phyloP scores from a whole-genome alignment of 2,329 filamentous ascomycete genomes.

The Aspergillus alliaceus region DNA sequence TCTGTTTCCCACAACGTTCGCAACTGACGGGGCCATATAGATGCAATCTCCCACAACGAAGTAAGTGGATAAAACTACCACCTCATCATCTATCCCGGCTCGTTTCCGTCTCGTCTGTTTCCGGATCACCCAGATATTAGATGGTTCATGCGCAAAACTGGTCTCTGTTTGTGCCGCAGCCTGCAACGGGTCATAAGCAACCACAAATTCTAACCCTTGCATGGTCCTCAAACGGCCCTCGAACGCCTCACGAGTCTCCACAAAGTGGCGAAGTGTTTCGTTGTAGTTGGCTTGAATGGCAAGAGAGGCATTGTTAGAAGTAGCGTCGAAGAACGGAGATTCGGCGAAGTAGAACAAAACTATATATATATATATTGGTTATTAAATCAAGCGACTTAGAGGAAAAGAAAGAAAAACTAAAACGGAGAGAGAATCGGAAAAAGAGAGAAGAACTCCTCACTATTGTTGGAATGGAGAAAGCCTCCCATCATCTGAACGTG shows the following conservation, averaged over 20 bases:
- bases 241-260: slow-evolving; percentile 57
- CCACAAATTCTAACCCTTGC: slow-evolving; percentile 60
- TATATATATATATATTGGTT: slow-evolving; percentile 29
- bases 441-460: slow-evolving; percentile 23
- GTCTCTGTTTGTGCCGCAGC: slow-evolving; percentile 43
- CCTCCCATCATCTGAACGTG: slow-evolving; percentile 49
- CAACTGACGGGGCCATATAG: slow-evolving; percentile 62
- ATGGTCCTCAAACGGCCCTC: slow-evolving; percentile 56
- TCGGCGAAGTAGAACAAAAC: slow-evolving; percentile 63
- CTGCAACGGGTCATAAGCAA: slow-evolving; percentile 57
- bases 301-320: slow-evolving; percentile 60
- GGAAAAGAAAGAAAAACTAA: neutral
- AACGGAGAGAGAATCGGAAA: neutral
- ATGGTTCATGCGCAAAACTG: slow-evolving; percentile 45
- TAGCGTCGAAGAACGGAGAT: slow-evolving; percentile 63
- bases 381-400: neutral
- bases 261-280: slow-evolving; percentile 49
- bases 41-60: slow-evolving; percentile 62
- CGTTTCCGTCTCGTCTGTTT: slow-evolving; percentile 56
- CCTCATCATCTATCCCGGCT: slow-evolving; percentile 46
- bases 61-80: slow-evolving; percentile 57
- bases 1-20: slow-evolving; percentile 57
- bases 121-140: slow-evolving; percentile 60
- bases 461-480: slow-evolving; percentile 47
- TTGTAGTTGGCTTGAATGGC: slow-evolving; percentile 53